Conservation (phyloP, 164 flowering plant genomes). For the Dillenia suffruticosa region DNA sequence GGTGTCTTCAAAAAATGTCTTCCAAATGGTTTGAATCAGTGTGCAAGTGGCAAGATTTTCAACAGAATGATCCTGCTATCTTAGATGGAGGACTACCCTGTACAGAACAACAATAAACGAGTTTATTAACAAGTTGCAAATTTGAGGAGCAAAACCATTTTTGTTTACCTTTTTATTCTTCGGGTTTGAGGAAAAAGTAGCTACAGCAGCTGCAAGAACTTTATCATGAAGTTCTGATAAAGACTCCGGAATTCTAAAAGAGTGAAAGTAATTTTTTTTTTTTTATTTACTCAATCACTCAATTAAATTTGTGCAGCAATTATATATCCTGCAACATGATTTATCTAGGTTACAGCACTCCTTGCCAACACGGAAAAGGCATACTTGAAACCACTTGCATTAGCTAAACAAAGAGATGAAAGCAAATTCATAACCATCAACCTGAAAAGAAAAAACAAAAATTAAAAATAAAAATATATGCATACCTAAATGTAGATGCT, state of each 20-base stretch:
- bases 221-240: conserved; percentile 83
- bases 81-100: conserved; percentile 44
- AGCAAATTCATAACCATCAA: conserved; percentile 73
- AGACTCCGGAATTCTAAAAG: conserved; percentile 56
- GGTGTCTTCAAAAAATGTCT: conserved; percentile 50
- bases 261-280: conserved; percentile 5
- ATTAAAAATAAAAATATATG: not conserved
- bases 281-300: not conserved
- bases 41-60: conserved; percentile 14
- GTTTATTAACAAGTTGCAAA: too few relatives aligned
- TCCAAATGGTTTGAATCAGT: conserved; percentile 36
- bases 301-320: too few relatives aligned
- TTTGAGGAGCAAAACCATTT: not conserved
- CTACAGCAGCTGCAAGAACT: conserved; percentile 89
- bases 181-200: conserved; percentile 37
- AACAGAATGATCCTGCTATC: conserved; percentile 34
- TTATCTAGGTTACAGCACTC: not conserved
- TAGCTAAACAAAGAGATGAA: conserved; percentile 52
- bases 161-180: conserved; percentile 64
- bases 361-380: conserved; percentile 4
- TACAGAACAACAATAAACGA: conserved; percentile 6
- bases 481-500: too few relatives aligned
- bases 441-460: conserved; percentile 32
- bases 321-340: not conserved
- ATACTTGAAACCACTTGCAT: conserved; percentile 62